Evolutionary conservation across 75 land plant species (phyloP).

Genomic region (Selaginella moellendorffii): DNA sequence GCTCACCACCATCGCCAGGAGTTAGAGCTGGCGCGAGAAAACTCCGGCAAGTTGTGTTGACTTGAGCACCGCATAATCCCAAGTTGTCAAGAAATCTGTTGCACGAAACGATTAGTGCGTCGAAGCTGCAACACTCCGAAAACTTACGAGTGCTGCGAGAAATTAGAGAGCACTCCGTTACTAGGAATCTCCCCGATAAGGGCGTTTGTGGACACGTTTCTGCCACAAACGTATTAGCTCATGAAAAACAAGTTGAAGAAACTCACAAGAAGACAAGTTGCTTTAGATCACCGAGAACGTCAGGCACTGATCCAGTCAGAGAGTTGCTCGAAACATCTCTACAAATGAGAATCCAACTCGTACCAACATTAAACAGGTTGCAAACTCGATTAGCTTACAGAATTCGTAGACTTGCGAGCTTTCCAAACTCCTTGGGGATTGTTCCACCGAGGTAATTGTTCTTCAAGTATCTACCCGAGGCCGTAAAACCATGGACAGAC

Average conservation of each 20-base stretch:
- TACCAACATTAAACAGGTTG: too few relatives aligned
- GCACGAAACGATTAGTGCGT: background rate
- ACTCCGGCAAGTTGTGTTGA: slow-evolving; percentile 42
- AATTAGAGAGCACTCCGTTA: background rate
- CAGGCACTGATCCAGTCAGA: background rate
- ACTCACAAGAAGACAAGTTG: background rate
- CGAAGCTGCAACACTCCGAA: background rate
- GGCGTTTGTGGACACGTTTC: background rate
- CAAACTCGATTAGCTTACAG: too few relatives aligned
- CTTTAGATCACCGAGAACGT: background rate
- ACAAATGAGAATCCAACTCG: background rate
- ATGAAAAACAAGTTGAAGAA: background rate
- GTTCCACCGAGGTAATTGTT: slow-evolving; percentile 17
- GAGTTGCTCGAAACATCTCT: background rate
- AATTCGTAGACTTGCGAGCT: slow-evolving; percentile 7
- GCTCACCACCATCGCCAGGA: background rate
- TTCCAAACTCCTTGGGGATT: slow-evolving; percentile 18
- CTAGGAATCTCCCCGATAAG: background rate
- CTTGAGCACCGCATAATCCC: slow-evolving; percentile 66
- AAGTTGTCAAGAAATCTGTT: background rate
- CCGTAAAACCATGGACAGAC: slow-evolving; percentile 8
- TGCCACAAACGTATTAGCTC: background rate
- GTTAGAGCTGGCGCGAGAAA: slow-evolving; percentile 33
- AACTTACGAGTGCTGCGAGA: background rate
- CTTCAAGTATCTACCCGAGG: background rate